phyloP scores from a whole-genome alignment of 2,329 filamentous ascomycete species.

The Penicillium freii region DNA sequence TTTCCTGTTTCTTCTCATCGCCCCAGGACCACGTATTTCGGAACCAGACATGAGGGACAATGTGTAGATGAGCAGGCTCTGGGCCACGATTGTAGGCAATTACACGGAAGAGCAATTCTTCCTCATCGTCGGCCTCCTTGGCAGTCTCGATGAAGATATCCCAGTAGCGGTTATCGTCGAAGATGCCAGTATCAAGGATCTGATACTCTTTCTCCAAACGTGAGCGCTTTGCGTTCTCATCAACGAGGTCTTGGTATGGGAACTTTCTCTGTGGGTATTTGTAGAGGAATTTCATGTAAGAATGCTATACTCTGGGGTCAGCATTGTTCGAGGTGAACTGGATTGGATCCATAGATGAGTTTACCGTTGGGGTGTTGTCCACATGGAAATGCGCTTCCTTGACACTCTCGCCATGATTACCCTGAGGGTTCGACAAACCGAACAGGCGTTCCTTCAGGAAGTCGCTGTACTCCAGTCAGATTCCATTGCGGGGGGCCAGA shows the following conservation, averaged over 20 bases:
- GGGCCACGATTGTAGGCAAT: slow-evolving; percentile 95
- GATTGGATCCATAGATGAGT: slow-evolving; percentile 12
- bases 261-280: slow-evolving; percentile 93
- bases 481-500: background rate
- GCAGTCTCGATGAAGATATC: slow-evolving; percentile 96
- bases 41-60: slow-evolving; percentile 94
- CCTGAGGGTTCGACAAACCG: slow-evolving; percentile 91
- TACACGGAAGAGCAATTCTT: slow-evolving; percentile 88
- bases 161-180: slow-evolving; percentile 90
- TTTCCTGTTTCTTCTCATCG: slow-evolving; percentile 69
- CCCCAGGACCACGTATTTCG: slow-evolving; percentile 98
- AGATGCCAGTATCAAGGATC: slow-evolving; percentile 81
- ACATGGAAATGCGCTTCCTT: slow-evolving; percentile 96
- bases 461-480: slow-evolving; percentile 54
- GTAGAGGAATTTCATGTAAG: slow-evolving; percentile 98
- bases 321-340: background rate
- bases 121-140: slow-evolving; percentile 87
- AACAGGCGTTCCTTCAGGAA: slow-evolving; percentile 95
- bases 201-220: slow-evolving; percentile 86
- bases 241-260: slow-evolving; percentile 82
- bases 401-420: slow-evolving; percentile 94
- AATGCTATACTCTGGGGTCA: slow-evolving; percentile 60
- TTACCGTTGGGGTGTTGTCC: slow-evolving; percentile 79
- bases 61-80: slow-evolving; percentile 85
- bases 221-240: slow-evolving; percentile 75